phyloP scores from a whole-genome alignment of 805 yeast genomes.

The Metschnikowia gelsemii region DNA sequence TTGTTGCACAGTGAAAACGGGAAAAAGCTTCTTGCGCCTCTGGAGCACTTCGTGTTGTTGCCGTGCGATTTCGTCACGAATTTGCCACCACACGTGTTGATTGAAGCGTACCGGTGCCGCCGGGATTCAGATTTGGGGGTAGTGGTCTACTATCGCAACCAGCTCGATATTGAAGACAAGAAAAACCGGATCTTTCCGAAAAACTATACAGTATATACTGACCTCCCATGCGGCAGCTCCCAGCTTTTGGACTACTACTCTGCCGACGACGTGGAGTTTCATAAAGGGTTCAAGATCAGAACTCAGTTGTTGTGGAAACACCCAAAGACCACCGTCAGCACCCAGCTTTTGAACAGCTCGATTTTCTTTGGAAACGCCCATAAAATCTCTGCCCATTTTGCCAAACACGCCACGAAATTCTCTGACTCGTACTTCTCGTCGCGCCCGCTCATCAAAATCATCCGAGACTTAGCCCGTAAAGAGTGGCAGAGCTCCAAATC shows the following conservation, averaged over 20 bases:
- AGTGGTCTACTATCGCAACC: conserved; percentile 73
- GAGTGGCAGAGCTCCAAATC: conserved; percentile 77
- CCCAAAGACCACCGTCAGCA: conserved; percentile 75
- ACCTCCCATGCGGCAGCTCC: conserved; percentile 41
- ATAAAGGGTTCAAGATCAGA: conserved; percentile 72
- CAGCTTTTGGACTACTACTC: conserved; percentile 71
- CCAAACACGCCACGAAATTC: conserved; percentile 33
- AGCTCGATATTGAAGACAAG: conserved; percentile 74
- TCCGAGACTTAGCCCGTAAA: conserved; percentile 85
- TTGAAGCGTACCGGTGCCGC: conserved; percentile 78
- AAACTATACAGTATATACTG: conserved; percentile 66
- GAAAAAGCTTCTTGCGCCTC: conserved; percentile 37
- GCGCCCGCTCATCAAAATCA: conserved; percentile 61
- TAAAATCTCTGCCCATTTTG: conserved; percentile 52
- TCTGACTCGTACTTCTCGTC: conserved; percentile 39
- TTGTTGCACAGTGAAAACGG: too few relatives aligned
- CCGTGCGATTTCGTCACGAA: conserved; percentile 96
- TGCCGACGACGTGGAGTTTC: conserved; percentile 63
- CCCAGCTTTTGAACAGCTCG: conserved; percentile 69
- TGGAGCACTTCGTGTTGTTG: conserved; percentile 60
- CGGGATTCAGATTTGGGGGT: conserved; percentile 68
- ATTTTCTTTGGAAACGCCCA: conserved; percentile 49
- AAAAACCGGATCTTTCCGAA: conserved; percentile 57
- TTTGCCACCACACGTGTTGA: conserved; percentile 82
- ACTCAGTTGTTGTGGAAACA: conserved; percentile 88